Conservation (phyloP, 2,329 filamentous ascomycete species). For the Aspergillus costaricaensis region DNA sequence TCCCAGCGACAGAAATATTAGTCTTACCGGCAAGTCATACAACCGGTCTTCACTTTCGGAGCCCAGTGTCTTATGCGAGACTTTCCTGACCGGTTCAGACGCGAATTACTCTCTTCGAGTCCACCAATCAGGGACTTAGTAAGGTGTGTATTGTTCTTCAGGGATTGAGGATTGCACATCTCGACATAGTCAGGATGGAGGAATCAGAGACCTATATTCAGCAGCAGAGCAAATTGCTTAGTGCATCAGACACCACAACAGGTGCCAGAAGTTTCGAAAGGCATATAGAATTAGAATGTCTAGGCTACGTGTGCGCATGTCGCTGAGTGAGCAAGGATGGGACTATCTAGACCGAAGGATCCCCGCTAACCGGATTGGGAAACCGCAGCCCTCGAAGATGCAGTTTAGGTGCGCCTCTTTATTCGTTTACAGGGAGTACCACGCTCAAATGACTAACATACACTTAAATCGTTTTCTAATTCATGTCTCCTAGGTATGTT, state of each 20-base stretch:
- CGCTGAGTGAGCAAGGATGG: too few species aligned
- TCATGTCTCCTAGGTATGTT: too few species aligned
- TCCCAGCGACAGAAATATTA: not conserved
- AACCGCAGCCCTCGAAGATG: too few species aligned
- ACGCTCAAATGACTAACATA: too few species aligned
- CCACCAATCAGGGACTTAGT: not conserved
- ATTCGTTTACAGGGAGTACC: too few species aligned
- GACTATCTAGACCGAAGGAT: too few species aligned
- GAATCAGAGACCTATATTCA: not conserved
- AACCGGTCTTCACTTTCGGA: conserved; percentile 3
- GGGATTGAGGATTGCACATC: not conserved
- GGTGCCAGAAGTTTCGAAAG: not conserved
- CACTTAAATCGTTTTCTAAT: too few species aligned
- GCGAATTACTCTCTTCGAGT: not conserved
- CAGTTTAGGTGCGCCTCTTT: too few species aligned
- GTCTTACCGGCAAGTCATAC: conserved; percentile 6
- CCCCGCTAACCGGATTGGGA: too few species aligned
- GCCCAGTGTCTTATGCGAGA: conserved; percentile 2
- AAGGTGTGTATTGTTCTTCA: not conserved
- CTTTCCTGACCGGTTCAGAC: conserved; percentile 1
- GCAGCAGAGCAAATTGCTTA: not conserved
- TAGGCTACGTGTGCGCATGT: too few species aligned
- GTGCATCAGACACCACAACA: not conserved
- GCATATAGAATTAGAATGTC: too few species aligned
- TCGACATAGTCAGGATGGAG: not conserved